Evolutionary conservation across 805 yeast species (phyloP).

Genomic region (Torulaspora indica): DNA sequence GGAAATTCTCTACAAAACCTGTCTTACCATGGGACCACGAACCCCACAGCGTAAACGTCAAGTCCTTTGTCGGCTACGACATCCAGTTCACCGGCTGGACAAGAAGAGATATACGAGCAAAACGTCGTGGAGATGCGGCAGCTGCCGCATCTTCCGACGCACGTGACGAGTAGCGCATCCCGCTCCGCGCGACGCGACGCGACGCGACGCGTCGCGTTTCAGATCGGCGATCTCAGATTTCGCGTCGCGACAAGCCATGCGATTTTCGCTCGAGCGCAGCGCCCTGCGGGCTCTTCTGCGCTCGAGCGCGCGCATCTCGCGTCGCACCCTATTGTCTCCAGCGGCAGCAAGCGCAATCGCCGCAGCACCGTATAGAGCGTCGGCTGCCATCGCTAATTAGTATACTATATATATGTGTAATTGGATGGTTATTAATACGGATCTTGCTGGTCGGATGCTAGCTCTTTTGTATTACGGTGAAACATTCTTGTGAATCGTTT

Average conservation of each 20-base stretch:
- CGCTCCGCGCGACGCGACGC: too few species aligned
- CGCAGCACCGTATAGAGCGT: too few species aligned
- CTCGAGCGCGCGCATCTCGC: background rate
- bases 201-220: background rate
- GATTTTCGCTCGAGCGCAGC: background rate
- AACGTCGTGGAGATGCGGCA: conserved; percentile 1
- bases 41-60: conserved; percentile 19
- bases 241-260: conserved; percentile 5
- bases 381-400: too few species aligned
- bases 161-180: too few species aligned
- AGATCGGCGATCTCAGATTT: background rate
- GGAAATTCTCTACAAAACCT: conserved; percentile 13
- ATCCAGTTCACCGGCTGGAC: conserved; percentile 29
- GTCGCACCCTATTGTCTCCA: background rate
- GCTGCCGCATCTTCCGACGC: too few species aligned
- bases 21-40: conserved; percentile 27
- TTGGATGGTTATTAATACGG: too few species aligned
- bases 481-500: background rate
- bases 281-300: background rate
- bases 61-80: conserved; percentile 30
- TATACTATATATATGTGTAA: too few species aligned
- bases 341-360: too few species aligned
- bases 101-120: conserved; percentile 21
- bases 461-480: background rate
- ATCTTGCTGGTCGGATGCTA: background rate